Percentiles rank a stretch among this genome's conserved stretches.
These are phyloP conservation scores for Antrodiella citrinella DNA, from an alignment of 768 basidiomycete genomes.

Conservation along the genomic window DNA sequence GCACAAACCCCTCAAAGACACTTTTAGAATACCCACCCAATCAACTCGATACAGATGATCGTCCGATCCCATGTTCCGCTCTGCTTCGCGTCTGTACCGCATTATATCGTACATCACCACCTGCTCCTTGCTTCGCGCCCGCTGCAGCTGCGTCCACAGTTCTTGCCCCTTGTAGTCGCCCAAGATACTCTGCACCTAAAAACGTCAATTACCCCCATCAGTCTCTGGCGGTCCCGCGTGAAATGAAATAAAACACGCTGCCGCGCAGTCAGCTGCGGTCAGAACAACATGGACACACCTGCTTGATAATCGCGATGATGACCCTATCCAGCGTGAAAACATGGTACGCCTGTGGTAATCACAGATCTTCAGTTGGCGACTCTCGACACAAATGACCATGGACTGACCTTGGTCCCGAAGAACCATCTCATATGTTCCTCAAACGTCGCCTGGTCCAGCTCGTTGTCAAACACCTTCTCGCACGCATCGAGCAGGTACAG, in stretches of 20 bases:
- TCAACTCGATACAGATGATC: slow-evolving; percentile 72
- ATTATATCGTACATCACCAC: slow-evolving; percentile 60
- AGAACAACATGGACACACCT: slow-evolving; percentile 41
- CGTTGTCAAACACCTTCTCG: slow-evolving; percentile 89
- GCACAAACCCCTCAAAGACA: neutral
- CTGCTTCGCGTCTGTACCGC: slow-evolving; percentile 73
- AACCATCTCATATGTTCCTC: slow-evolving; percentile 96
- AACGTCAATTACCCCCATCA: slow-evolving; percentile 1
- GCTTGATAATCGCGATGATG: slow-evolving; percentile 83
- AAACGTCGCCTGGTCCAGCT: slow-evolving; percentile 85
- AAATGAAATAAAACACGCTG: neutral
- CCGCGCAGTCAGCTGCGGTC: slow-evolving; percentile 6
- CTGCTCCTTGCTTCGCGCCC: slow-evolving; percentile 44
- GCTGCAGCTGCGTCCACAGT: slow-evolving; percentile 67
- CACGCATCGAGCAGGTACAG: slow-evolving; percentile 82
- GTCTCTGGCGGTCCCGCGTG: neutral
- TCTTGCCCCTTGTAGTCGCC: slow-evolving; percentile 85
- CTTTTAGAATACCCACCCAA: slow-evolving; percentile 49
- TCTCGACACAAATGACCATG: slow-evolving; percentile 1
- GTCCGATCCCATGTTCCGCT: slow-evolving; percentile 64
- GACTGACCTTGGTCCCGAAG: slow-evolving; percentile 74
- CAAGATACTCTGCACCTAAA: slow-evolving; percentile 78
- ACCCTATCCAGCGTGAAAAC: slow-evolving; percentile 93
- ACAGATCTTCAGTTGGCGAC: slow-evolving; percentile 22
- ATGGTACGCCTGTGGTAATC: slow-evolving; percentile 61